A percentile compares a stretch with the other conserved stretches of the same genome.
phyloP scores from a whole-genome alignment of 108 stramenopile genomes.

The Cyclotella sp. region DNA sequence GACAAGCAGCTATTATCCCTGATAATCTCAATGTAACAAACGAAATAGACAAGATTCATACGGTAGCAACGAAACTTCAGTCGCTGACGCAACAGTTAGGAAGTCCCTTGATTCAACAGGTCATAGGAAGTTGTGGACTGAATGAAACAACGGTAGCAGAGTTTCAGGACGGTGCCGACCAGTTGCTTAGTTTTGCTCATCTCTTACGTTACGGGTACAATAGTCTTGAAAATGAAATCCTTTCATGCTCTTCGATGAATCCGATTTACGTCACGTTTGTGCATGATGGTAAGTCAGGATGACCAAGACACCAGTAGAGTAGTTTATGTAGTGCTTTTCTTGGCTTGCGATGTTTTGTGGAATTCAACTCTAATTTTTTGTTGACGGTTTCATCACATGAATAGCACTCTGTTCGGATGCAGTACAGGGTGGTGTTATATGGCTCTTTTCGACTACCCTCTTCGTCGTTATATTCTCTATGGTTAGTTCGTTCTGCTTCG shows the following conservation, averaged over 20 bases:
- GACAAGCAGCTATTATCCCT: background rate
- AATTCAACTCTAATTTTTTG: background rate
- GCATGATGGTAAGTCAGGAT: slow-evolving; percentile 26
- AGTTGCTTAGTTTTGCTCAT: slow-evolving; percentile 20
- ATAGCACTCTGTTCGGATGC: slow-evolving; percentile 32
- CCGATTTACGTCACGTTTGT: slow-evolving; percentile 34
- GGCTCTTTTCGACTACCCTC: slow-evolving; percentile 26
- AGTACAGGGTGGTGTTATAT: slow-evolving; percentile 25
- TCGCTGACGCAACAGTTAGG: background rate
- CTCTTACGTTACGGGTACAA: slow-evolving; percentile 8
- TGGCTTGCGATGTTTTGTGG: background rate
- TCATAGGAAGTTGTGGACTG: background rate
- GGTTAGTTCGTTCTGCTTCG: background rate
- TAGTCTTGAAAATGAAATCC: slow-evolving; percentile 17
- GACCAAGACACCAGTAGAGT: background rate
- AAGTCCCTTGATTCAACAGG: background rate
- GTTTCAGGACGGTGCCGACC: slow-evolving; percentile 27
- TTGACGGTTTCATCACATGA: background rate
- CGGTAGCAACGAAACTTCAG: background rate
- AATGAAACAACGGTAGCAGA: slow-evolving; percentile 3
- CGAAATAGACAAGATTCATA: slow-evolving; percentile 2
- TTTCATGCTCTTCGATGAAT: slow-evolving; percentile 30
- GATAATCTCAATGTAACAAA: background rate
- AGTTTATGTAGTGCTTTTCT: no score
- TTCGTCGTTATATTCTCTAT: slow-evolving; percentile 14